A percentile compares a stretch with the other conserved stretches of the same genome.
Evolutionary conservation across 164 flowering plant genomes (phyloP).

Genomic region (Piper betle): DNA sequence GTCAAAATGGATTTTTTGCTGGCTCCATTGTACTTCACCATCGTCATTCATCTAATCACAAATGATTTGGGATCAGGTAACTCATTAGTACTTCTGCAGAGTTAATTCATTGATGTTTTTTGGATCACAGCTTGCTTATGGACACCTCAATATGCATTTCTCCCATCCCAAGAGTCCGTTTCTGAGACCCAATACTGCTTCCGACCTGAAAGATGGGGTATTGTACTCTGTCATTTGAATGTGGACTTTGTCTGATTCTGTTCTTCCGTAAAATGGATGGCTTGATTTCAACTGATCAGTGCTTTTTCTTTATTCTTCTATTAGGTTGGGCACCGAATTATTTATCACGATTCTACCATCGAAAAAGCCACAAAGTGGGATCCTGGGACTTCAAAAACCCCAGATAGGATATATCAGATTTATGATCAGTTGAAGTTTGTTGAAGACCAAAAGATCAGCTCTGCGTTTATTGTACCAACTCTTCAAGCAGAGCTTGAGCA

Average conservation of each 20-base stretch:
- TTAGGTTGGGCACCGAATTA: constrained; percentile 37
- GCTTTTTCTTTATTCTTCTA: constrained; percentile 2
- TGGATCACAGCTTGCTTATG: constrained; percentile 35
- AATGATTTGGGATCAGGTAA: neutral
- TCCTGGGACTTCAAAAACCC: constrained; percentile 41
- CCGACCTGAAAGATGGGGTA: constrained; percentile 40
- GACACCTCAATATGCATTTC: constrained; percentile 22
- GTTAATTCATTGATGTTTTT: constrained; percentile 1
- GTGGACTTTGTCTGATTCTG: too few species aligned
- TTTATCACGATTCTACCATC: constrained; percentile 50
- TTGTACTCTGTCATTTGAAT: constrained; percentile 3
- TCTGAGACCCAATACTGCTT: constrained; percentile 33
- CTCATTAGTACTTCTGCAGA: neutral
- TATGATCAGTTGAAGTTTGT: constrained; percentile 38
- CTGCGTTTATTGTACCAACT: constrained; percentile 43
- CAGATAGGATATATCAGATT: constrained; percentile 31
- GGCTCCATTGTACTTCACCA: too few species aligned
- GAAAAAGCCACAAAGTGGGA: constrained; percentile 99
- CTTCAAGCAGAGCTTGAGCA: constrained; percentile 69
- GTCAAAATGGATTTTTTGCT: too few species aligned
- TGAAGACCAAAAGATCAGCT: constrained; percentile 36
- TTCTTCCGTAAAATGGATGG: neutral
- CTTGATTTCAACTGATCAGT: constrained; percentile 1
- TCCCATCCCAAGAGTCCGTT: constrained; percentile 18
- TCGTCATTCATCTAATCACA: too few species aligned